Conservation (phyloP, 768 basidiomycete species). For the Hemileccinum impolitum region DNA sequence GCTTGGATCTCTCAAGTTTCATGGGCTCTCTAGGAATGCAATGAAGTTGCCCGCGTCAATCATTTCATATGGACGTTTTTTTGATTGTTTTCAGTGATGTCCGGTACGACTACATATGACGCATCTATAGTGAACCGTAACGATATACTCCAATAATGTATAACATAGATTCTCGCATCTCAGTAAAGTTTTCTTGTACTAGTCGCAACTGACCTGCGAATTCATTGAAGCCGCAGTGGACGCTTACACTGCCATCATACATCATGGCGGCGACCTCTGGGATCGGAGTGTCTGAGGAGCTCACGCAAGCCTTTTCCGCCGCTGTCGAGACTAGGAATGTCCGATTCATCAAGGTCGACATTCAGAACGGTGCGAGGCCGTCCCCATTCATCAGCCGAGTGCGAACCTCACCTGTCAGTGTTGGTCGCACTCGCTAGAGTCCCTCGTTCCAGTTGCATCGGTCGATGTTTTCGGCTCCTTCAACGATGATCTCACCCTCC, state of each 20-base stretch:
- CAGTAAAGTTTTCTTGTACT: constrained; percentile 16
- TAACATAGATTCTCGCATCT: constrained; percentile 27
- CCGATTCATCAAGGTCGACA: constrained; percentile 77
- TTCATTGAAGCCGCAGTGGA: too few relatives aligned
- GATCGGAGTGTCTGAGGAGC: constrained; percentile 59
- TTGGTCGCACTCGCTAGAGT: constrained; percentile 45
- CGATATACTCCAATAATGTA: constrained; percentile 32
- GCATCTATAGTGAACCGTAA: constrained; percentile 35
- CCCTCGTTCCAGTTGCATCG: constrained; percentile 58
- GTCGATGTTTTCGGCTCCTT: constrained; percentile 50
- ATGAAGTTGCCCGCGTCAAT: constrained; percentile 21
- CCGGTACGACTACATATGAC: constrained; percentile 27
- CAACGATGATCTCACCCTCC: constrained; percentile 54
- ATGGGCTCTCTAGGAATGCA: constrained; percentile 74
- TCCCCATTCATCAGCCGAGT: constrained; percentile 5
- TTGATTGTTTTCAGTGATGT: constrained; percentile 12
- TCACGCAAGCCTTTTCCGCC: constrained; percentile 54
- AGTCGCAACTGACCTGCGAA: too few relatives aligned
- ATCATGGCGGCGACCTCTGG: constrained; percentile 74
- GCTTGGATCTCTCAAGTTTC: constrained; percentile 81
- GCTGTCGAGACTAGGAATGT: constrained; percentile 48
- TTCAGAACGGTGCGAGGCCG: constrained; percentile 61
- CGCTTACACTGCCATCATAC: neutral
- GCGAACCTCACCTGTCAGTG: constrained; percentile 22
- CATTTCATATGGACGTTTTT: constrained; percentile 20